phyloP scores from a whole-genome alignment of 768 basidiomycete species.

The Termitomyces sp. region DNA sequence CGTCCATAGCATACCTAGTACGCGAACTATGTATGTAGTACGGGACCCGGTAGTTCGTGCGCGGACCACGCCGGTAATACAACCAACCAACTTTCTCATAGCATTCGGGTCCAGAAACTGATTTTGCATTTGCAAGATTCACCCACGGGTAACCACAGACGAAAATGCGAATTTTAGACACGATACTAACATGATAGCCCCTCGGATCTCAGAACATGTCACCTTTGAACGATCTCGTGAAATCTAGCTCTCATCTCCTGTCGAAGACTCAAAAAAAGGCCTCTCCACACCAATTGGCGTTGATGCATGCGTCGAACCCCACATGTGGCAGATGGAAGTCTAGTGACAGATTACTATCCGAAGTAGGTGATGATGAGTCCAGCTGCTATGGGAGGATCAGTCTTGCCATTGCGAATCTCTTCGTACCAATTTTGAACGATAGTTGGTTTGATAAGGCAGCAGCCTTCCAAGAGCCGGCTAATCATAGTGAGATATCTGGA shows the following conservation, averaged over 20 bases:
- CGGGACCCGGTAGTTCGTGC: no score
- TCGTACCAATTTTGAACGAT: constrained; percentile 17
- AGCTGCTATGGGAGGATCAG: constrained; percentile 32
- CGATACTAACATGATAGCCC: background rate
- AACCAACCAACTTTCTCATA: background rate
- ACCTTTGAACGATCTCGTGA: background rate
- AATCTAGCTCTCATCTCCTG: no score
- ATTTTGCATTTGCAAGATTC: background rate
- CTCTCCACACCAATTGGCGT: no score
- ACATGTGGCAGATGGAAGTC: constrained; percentile 31
- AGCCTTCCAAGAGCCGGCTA: background rate
- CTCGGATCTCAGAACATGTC: background rate
- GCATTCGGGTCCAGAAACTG: background rate
- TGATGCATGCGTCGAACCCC: constrained; percentile 22
- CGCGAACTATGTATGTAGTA: no score
- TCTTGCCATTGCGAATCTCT: constrained; percentile 36
- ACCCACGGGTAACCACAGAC: background rate
- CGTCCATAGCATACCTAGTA: no score
- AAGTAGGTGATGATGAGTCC: constrained; percentile 37
- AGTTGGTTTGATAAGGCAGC: background rate
- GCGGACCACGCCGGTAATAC: no score
- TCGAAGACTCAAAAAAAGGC: background rate
- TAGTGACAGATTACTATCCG: constrained; percentile 39
- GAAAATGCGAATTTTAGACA: background rate
- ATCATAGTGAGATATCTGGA: background rate